A percentile compares a stretch with the other conserved stretches of the same genome.
Conservation (phyloP, 1,284 basidiomycete species). For the Somion occarium region DNA sequence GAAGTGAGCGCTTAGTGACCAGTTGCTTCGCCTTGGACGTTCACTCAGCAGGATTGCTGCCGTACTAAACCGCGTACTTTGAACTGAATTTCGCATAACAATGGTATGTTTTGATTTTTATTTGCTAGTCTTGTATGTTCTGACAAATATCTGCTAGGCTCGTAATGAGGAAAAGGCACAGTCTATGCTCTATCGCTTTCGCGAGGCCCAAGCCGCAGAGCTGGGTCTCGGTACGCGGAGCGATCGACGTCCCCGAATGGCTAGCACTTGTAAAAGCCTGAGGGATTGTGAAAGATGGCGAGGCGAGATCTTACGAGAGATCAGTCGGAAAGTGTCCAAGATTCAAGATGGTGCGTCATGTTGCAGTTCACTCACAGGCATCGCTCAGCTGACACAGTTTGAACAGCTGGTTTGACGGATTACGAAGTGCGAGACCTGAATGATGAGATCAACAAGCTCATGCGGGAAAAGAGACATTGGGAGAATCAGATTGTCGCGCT, state of each 20-base stretch:
- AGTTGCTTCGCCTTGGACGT: too few species aligned
- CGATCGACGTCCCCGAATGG: slow-evolving; percentile 86
- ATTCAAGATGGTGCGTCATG: slow-evolving; percentile 85
- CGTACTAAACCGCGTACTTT: too few species aligned
- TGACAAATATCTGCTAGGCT: slow-evolving; percentile 59
- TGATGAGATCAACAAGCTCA: slow-evolving; percentile 95
- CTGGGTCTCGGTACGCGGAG: slow-evolving; percentile 82
- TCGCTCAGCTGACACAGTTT: slow-evolving; percentile 6
- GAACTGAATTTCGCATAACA: too few species aligned
- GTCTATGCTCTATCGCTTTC: slow-evolving; percentile 98
- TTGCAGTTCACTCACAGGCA: slow-evolving; percentile 6
- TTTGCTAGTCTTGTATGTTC: too few species aligned
- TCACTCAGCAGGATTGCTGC: too few species aligned
- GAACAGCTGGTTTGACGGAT: slow-evolving; percentile 83
- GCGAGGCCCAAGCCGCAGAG: slow-evolving; percentile 94
- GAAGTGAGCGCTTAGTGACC: too few species aligned
- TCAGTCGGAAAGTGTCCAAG: slow-evolving; percentile 94
- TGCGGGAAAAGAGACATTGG: slow-evolving; percentile 96
- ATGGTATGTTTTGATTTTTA: too few species aligned
- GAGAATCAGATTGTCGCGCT: slow-evolving; percentile 95
- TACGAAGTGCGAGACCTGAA: slow-evolving; percentile 96
- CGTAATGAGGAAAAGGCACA: slow-evolving; percentile 98
- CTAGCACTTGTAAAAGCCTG: slow-evolving; percentile 85
- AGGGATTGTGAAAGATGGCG: slow-evolving; percentile 95
- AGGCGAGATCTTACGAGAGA: slow-evolving; percentile 91